A percentile compares a stretch with the other conserved stretches of the same genome.
phyloP scores from a whole-genome alignment of 768 basidiomycete genomes.

The Trametes cubensis region DNA sequence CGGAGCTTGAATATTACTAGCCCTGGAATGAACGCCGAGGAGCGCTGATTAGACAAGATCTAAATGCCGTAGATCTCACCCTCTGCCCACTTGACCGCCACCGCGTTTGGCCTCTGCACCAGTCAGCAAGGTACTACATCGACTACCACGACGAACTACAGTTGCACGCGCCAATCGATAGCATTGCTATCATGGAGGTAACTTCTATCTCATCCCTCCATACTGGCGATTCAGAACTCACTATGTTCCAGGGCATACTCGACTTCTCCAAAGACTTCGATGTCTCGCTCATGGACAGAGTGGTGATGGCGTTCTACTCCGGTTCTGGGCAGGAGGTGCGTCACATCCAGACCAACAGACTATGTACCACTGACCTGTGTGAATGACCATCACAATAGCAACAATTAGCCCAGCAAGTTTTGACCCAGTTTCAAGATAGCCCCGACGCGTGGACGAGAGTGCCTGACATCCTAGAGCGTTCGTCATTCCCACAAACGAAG shows the following conservation, averaged over 20 bases:
- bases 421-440: slow-evolving; percentile 96
- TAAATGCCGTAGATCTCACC: slow-evolving; percentile 29
- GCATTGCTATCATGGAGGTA: slow-evolving; percentile 43
- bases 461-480: slow-evolving; percentile 87
- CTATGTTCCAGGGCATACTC: slow-evolving; percentile 67
- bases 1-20: slow-evolving; percentile 14
- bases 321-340: slow-evolving; percentile 81
- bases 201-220: slow-evolving; percentile 14
- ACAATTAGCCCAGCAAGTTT: slow-evolving; percentile 90
- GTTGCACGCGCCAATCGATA: slow-evolving; percentile 28
- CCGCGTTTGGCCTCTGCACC: slow-evolving; percentile 23
- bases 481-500: slow-evolving; percentile 85
- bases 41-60: slow-evolving; percentile 25
- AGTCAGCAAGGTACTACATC: slow-evolving; percentile 29
- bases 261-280: slow-evolving; percentile 96
- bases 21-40: slow-evolving; percentile 11
- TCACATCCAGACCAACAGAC: slow-evolving; percentile 18
- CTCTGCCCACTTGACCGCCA: slow-evolving; percentile 35
- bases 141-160: slow-evolving; percentile 28
- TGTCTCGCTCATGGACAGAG: slow-evolving; percentile 88
- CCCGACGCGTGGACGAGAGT: slow-evolving; percentile 98
- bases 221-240: slow-evolving; percentile 4
- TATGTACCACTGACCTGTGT: slow-evolving; percentile 7
- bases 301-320: slow-evolving; percentile 90
- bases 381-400: slow-evolving; percentile 54